Evolutionary conservation across 768 basidiomycete species (phyloP).

Genomic region (Suillus luteus): DNA sequence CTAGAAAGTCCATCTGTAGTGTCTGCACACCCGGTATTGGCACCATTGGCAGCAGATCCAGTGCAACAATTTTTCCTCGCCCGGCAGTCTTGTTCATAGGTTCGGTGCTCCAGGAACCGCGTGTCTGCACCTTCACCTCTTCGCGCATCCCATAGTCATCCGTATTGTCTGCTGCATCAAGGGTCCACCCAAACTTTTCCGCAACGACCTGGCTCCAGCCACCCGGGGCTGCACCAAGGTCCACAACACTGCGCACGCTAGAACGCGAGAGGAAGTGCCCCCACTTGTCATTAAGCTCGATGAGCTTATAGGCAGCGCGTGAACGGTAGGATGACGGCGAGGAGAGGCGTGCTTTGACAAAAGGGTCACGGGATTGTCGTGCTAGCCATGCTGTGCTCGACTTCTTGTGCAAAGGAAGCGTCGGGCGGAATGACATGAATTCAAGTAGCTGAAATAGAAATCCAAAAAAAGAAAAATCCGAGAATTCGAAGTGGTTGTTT

Average conservation of each 20-base stretch:
- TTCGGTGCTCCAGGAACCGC: slow-evolving; percentile 29
- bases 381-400: slow-evolving; percentile 61
- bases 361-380: slow-evolving; percentile 71
- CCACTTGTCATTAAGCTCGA: slow-evolving; percentile 69
- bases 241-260: slow-evolving; percentile 68
- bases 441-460: slow-evolving; percentile 12
- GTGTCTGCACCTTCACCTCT: slow-evolving; percentile 1
- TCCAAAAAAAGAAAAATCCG: neutral
- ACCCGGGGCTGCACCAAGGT: slow-evolving; percentile 91
- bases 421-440: slow-evolving; percentile 42
- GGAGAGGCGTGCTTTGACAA: slow-evolving; percentile 57
- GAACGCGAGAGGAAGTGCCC: slow-evolving; percentile 50
- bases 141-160: slow-evolving; percentile 6
- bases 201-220: slow-evolving; percentile 92
- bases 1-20: slow-evolving; percentile 80
- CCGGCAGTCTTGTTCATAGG: slow-evolving; percentile 14
- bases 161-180: slow-evolving; percentile 6
- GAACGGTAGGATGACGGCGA: slow-evolving; percentile 63
- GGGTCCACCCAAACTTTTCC: slow-evolving; percentile 55
- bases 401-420: slow-evolving; percentile 31
- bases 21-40: slow-evolving; percentile 74
- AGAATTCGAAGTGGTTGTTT: slow-evolving; percentile 2
- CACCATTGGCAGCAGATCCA: slow-evolving; percentile 76
- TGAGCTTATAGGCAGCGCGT: slow-evolving; percentile 89
- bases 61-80: slow-evolving; percentile 60